These are phyloP conservation scores for Penicillium palitans DNA, from an alignment of 2,329 filamentous ascomycete genomes.

Conservation along the genomic window DNA sequence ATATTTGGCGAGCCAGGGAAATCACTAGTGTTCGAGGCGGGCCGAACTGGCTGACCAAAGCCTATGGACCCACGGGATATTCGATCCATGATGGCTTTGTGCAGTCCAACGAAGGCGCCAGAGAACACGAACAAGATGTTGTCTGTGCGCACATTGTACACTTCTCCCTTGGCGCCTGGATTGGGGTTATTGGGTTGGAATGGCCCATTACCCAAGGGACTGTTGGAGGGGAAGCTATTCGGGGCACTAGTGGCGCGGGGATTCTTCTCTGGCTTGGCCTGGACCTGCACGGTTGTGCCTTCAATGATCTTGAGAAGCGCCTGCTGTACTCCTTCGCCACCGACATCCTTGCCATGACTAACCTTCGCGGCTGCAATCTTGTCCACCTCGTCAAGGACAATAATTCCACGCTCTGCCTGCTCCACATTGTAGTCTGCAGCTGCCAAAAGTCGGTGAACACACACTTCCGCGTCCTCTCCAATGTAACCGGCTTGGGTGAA, in stretches of 20 bases:
- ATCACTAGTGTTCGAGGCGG: conserved; percentile 39
- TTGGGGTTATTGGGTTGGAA: conserved; percentile 34
- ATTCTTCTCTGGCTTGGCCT: conserved; percentile 66
- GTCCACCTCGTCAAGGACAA: conserved; percentile 95
- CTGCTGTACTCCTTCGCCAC: conserved; percentile 95
- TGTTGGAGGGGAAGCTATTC: conserved; percentile 42
- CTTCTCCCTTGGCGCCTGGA: conserved; percentile 55
- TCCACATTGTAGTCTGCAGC: conserved; percentile 86
- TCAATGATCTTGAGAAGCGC: conserved; percentile 94
- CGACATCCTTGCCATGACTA: conserved; percentile 86
- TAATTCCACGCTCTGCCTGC: conserved; percentile 84
- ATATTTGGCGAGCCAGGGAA: conserved; percentile 25
- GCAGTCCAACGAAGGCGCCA: conserved; percentile 88
- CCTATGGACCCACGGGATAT: conserved; percentile 85
- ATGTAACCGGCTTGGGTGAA: conserved; percentile 98
- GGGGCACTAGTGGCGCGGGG: conserved; percentile 41
- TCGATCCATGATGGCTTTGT: conserved; percentile 83
- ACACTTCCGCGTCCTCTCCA: conserved; percentile 95
- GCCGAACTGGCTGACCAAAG: conserved; percentile 79
- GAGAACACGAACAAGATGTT: conserved; percentile 98
- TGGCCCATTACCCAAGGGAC: conserved; percentile 35
- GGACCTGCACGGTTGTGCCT: conserved; percentile 88
- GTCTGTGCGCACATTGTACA: conserved; percentile 79
- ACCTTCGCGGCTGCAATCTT: conserved; percentile 91
- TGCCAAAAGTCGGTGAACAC: conserved; percentile 84